Conservation (phyloP, 345 rosid species). For the Ceriops zippeliana region DNA sequence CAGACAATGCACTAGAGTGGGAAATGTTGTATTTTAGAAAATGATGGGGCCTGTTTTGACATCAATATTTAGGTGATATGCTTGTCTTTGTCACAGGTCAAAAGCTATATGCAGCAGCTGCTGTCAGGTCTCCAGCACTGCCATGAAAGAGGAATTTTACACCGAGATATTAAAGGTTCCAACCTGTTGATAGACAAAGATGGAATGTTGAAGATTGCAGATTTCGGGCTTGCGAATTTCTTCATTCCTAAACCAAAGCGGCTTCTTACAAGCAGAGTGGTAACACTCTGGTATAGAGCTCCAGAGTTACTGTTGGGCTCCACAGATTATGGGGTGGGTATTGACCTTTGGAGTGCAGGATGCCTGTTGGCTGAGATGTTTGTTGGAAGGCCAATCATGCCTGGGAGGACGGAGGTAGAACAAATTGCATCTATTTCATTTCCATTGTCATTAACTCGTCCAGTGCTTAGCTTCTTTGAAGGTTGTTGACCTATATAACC, state of each 20-base stretch:
- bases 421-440: not conserved
- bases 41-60: not conserved
- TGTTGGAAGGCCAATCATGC: conserved; percentile 74
- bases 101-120: conserved; percentile 78
- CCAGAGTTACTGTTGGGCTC: conserved; percentile 78
- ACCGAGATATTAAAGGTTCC: conserved; percentile 80
- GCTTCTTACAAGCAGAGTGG: conserved; percentile 77
- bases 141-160: conserved; percentile 76
- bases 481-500: too few species aligned
- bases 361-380: conserved; percentile 82
- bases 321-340: conserved; percentile 75
- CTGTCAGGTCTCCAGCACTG: conserved; percentile 79
- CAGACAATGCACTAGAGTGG: too few species aligned
- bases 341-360: conserved; percentile 92
- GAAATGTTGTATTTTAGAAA: too few species aligned
- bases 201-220: conserved; percentile 75
- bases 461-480: not conserved
- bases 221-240: conserved; percentile 74
- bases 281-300: conserved; percentile 89
- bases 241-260: conserved; percentile 46
- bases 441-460: not conserved
- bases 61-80: not conserved
- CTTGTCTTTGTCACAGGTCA: conserved; percentile 42
- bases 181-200: conserved; percentile 63
- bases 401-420: conserved; percentile 79